These are phyloP conservation scores for Achlya hypogyna DNA, from an alignment of 352 stramenopile genomes.

Conservation along the genomic window DNA sequence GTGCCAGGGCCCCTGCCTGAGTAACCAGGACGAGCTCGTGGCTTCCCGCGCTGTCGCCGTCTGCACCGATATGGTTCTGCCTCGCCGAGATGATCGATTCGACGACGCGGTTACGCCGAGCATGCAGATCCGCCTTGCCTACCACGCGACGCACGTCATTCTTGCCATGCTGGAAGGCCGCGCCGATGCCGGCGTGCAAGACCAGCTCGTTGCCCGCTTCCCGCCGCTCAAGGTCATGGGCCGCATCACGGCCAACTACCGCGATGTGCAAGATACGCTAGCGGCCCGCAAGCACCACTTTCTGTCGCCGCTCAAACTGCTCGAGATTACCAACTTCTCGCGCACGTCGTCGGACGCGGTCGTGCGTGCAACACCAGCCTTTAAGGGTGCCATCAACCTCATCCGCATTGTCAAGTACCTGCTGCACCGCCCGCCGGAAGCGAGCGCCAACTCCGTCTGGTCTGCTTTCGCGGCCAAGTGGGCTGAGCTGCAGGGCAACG, in stretches of 20 bases:
- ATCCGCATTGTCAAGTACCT: constrained; percentile 12
- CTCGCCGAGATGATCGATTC: neutral
- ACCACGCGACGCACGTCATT: neutral
- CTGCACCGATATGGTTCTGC: neutral
- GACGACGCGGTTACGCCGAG: neutral
- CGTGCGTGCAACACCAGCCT: neutral
- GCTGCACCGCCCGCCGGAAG: neutral
- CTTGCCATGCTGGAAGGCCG: constrained; percentile 14
- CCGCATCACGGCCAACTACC: neutral
- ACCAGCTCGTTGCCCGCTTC: neutral
- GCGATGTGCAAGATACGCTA: constrained; percentile 7
- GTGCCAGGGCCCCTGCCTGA: constrained; percentile 13
- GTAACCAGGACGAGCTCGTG: constrained; percentile 10
- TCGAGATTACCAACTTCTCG: neutral
- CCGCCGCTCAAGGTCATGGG: neutral
- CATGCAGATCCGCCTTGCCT: neutral
- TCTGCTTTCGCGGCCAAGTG: neutral
- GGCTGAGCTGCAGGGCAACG: neutral
- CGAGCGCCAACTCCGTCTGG: neutral
- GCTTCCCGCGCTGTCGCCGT: neutral
- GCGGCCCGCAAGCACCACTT: neutral
- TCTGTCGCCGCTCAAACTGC: neutral
- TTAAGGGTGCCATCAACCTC: constrained; percentile 13
- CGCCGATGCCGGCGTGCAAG: neutral
- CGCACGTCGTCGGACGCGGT: neutral